These are phyloP conservation scores for Oidium heveae DNA, from an alignment of 2,329 filamentous ascomycete genomes.

Conservation along the genomic window DNA sequence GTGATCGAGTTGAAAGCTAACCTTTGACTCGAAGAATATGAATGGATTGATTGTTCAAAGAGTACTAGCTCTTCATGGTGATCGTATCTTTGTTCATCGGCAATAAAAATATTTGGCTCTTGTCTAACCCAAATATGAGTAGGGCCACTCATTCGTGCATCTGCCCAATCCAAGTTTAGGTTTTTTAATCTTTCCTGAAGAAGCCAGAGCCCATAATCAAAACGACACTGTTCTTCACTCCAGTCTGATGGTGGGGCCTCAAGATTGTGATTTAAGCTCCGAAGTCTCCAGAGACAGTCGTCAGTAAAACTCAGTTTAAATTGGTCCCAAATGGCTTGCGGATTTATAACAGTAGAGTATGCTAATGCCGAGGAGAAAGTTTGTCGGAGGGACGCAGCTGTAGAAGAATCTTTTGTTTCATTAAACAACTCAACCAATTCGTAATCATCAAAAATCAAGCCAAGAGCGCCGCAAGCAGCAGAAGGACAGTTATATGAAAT, in stretches of 20 bases:
- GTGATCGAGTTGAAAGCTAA: background rate
- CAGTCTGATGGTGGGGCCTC: background rate
- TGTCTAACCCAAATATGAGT: too few species aligned
- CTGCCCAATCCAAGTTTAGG: background rate
- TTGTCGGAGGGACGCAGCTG: background rate
- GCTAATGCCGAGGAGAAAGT: background rate
- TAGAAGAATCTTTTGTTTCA: background rate
- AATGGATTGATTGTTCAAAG: too few species aligned
- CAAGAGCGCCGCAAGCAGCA: background rate
- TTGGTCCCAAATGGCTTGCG: background rate
- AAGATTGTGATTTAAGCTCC: background rate
- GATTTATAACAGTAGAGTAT: background rate
- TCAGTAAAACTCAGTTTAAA: background rate
- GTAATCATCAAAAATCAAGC: background rate
- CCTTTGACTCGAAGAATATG: too few species aligned
- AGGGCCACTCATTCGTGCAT: too few species aligned
- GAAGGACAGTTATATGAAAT: background rate
- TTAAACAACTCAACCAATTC: background rate
- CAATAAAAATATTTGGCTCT: too few species aligned
- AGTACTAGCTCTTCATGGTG: too few species aligned
- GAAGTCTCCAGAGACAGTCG: background rate
- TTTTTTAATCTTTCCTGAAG: background rate
- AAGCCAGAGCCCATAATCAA: background rate
- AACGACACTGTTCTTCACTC: background rate
- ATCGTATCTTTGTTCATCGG: too few species aligned